phyloP scores from a whole-genome alignment of 208 protist genomes.

The Leishmania lainsoni region DNA sequence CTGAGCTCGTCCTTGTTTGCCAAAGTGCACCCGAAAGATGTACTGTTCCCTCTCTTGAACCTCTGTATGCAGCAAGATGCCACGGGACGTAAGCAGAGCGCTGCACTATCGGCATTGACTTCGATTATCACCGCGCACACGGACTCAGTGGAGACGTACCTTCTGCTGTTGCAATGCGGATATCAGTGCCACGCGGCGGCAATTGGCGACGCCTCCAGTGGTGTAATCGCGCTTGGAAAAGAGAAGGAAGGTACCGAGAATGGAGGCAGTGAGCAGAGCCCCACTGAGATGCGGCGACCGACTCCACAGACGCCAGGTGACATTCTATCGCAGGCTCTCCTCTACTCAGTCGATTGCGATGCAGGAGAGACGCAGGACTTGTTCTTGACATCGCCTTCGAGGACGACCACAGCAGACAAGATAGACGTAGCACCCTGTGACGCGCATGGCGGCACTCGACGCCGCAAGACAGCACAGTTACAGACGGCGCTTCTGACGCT shows the following conservation, averaged over 20 bases:
- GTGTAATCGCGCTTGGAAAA: no score
- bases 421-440: not conserved
- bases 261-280: not conserved
- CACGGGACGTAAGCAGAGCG: slow-evolving; percentile 53
- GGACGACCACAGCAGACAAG: not conserved
- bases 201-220: not conserved
- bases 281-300: not conserved
- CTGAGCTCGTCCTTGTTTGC: slow-evolving; percentile 70
- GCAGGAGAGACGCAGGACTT: not conserved
- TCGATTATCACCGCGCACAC: slow-evolving; percentile 61
- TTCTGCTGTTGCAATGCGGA: slow-evolving; percentile 16
- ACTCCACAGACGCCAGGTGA: slow-evolving; percentile 46
- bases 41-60: slow-evolving; percentile 66
- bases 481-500: slow-evolving; percentile 17
- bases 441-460: not conserved
- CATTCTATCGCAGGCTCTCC: slow-evolving; percentile 41
- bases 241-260: not conserved
- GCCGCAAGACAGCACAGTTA: slow-evolving; percentile 16
- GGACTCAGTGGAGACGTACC: slow-evolving; percentile 21
- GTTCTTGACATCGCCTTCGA: not conserved
- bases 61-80: slow-evolving; percentile 54
- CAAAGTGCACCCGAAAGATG: slow-evolving; percentile 78
- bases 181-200: slow-evolving; percentile 12
- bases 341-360: slow-evolving; percentile 34
- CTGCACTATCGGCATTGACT: slow-evolving; percentile 43